A percentile compares a stretch with the other conserved stretches of the same genome.
phyloP scores from a whole-genome alignment of 2,329 filamentous ascomycete species.

The Diaporthe caulivora region DNA sequence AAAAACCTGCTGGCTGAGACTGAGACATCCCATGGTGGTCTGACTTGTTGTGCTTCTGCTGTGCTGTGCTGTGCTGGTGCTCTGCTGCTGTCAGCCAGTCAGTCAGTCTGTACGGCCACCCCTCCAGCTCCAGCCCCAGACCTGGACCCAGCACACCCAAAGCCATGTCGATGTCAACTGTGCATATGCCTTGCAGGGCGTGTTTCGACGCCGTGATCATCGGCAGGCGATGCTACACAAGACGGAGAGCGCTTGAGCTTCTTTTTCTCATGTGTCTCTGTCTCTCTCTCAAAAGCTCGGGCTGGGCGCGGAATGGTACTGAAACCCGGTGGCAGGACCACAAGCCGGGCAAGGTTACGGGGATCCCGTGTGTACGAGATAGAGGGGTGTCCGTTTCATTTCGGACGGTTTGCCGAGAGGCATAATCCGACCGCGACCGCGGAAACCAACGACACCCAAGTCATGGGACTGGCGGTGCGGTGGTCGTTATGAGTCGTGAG shows the following conservation, averaged over 20 bases:
- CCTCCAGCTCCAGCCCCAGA: not conserved
- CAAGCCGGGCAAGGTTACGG: not conserved
- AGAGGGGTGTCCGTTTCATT: conserved; percentile 18
- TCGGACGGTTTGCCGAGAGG: conserved; percentile 24
- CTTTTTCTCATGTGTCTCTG: conserved; percentile 10
- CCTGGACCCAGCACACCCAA: not conserved
- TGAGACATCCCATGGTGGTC: conserved; percentile 17
- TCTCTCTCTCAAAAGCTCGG: conserved; percentile 28
- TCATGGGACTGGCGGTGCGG: conserved; percentile 1
- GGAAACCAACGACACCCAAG: not conserved
- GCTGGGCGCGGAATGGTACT: conserved; percentile 28
- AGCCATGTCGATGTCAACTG: conserved; percentile 10
- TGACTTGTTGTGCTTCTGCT: not conserved
- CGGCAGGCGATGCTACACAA: conserved; percentile 33
- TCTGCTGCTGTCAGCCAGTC: not conserved
- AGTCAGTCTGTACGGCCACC: conserved; percentile 2
- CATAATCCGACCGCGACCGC: conserved; percentile 5
- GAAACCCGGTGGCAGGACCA: not conserved
- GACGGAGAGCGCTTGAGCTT: conserved; percentile 17
- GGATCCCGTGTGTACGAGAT: conserved; percentile 7
- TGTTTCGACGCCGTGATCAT: conserved; percentile 26
- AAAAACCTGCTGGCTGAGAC: conserved; percentile 21
- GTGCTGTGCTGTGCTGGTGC: not conserved
- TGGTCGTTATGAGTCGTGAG: not conserved
- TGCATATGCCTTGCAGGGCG: conserved; percentile 20